A percentile compares a stretch with the other conserved stretches of the same genome.
Evolutionary conservation across 768 basidiomycete genomes (phyloP).

Genomic region (Hygrocybe coccinea): DNA sequence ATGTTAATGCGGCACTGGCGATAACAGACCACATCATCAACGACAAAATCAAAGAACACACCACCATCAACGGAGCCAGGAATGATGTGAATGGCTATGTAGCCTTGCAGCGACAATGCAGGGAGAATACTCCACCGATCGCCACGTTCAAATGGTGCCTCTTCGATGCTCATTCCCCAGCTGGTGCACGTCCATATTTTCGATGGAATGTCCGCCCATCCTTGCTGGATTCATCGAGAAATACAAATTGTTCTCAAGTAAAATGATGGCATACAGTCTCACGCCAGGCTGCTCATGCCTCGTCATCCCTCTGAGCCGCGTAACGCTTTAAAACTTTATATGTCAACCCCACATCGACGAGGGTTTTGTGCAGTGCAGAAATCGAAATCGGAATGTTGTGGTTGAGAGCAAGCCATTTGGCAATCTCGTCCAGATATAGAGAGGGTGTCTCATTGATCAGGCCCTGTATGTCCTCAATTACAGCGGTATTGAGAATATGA

Average conservation of each 20-base stretch:
- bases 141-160: no score
- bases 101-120: no score
- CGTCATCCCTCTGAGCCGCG: conserved; percentile 20
- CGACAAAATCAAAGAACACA: no score
- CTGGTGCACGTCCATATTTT: not conserved
- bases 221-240: no score
- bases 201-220: not conserved
- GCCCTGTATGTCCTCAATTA: conserved; percentile 10
- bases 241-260: not conserved
- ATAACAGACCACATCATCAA: no score
- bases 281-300: conserved; percentile 12
- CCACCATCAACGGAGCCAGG: no score
- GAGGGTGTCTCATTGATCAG: conserved; percentile 13
- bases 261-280: conserved; percentile 9
- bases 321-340: conserved; percentile 18
- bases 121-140: no score
- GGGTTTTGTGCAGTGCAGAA: conserved; percentile 15
- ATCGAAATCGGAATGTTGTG: conserved; percentile 14
- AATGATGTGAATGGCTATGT: no score
- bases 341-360: conserved; percentile 18
- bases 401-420: conserved; percentile 19
- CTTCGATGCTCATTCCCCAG: not conserved
- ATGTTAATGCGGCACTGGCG: no score
- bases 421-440: conserved; percentile 22
- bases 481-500: conserved; percentile 2